Base-by-base conservation (phyloP, 805 yeast species). In the Saccharomycopsis javanensis region DNA sequence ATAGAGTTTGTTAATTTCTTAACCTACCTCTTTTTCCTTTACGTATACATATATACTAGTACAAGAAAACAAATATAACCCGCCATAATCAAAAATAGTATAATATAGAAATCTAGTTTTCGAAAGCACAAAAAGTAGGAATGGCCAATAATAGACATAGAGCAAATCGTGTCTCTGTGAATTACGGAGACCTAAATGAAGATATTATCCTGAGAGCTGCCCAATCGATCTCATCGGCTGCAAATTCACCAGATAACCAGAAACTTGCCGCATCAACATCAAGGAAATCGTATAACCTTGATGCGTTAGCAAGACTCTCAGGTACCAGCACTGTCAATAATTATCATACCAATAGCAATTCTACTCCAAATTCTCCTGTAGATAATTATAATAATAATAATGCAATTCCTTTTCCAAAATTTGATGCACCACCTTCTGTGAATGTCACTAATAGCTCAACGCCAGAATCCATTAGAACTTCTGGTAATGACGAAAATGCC, bases 101-200 rank as follows among this genome's bases (percentile, higher is more conserved):
- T n/a, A n/a, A n/a, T n/a, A n/a, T n/a, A n/a, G n/a, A n/a, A n/a
- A n/a, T n/a, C n/a, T n/a, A n/a, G n/a, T n/a, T n/a, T n/a, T n/a
- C n/a, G n/a, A n/a, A n/a, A n/a, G n/a, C n/a, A n/a, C n/a, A n/a
- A n/a, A n/a, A n/a, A n/a, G n/a, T n/a, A n/a, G n/a, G n/a, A 35
- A 33, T 54, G 30, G 45, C 45, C 2, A 35, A 16, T 35, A 27
- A 27, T 33, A 25, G 38, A 6, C 45, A 28, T n/a, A 30, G 50
- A 18, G 28, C 28, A 30, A 59, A 59, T 20, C 33, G 62, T 18
- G 60, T 53, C 10, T 60, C 62, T 23, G 56, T 60, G 1, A 57
- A 57, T 34, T 60, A 60, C 45, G 62, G 62, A 6, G 62, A 60
- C 48, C 28, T 57, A 18, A 57, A 56, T 25, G 62, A 60, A 42